A percentile compares a stretch with the other conserved stretches of the same genome.
Evolutionary conservation across 257 asterid genomes (phyloP).

Genomic region (Ligustrum vulgare): DNA sequence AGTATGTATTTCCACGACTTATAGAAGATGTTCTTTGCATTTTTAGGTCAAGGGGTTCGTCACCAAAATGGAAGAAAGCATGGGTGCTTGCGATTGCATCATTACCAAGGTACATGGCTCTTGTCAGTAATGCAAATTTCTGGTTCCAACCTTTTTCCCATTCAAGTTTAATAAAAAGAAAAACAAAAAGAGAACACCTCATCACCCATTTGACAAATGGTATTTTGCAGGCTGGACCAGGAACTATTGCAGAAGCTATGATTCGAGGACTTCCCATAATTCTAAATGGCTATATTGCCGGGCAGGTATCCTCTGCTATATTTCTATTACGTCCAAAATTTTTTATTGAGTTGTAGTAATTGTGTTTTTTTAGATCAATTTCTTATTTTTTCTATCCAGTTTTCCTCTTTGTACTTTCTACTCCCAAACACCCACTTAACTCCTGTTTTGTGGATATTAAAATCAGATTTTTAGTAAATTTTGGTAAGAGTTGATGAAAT

Average conservation of each 20-base stretch:
- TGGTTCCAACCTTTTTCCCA: background rate
- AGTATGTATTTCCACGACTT: background rate
- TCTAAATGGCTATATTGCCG: conserved; percentile 85
- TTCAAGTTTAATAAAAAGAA: background rate
- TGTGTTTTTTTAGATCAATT: background rate
- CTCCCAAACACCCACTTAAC: background rate
- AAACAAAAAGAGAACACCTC: background rate
- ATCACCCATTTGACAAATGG: background rate
- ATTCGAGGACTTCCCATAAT: conserved; percentile 93
- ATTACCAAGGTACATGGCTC: conserved; percentile 72
- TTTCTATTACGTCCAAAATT: background rate
- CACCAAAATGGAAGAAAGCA: conserved; percentile 91
- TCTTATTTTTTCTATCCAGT: background rate
- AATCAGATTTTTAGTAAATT: no score
- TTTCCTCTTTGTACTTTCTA: background rate
- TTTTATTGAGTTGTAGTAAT: background rate
- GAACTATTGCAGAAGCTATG: conserved; percentile 95
- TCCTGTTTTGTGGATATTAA: no score
- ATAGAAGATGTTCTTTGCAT: conserved; percentile 3
- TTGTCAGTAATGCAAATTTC: background rate
- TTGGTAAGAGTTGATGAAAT: no score
- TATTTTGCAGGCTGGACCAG: conserved; percentile 88
- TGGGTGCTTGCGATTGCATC: conserved; percentile 98
- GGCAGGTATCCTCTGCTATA: conserved; percentile 55
- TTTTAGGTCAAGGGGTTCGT: conserved; percentile 90